Base-by-base conservation (phyloP, 139 green algal species). In the Coelastrella sp. region DNA sequence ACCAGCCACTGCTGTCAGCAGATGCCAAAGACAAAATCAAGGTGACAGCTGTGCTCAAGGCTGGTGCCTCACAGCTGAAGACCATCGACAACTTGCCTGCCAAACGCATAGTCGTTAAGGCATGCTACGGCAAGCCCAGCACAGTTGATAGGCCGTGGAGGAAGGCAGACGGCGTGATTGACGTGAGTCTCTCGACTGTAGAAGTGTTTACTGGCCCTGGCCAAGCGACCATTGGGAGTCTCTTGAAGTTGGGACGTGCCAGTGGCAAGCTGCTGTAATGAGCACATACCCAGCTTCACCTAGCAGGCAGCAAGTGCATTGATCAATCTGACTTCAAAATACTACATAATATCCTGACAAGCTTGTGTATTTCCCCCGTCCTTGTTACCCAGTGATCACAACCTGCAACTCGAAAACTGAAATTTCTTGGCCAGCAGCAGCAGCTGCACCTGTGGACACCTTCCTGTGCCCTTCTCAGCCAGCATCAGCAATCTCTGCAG, bases 81-180 rank as follows among this genome's bases (percentile, higher is more conserved):
- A 86, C 78, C 8, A 70, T 87, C 65, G 78, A 91, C 79, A 73
- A 86, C 87, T 63, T 91, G 10, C n/a, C 25, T 8, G 25, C 87
- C 27, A 79, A 87, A 24, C 25, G 35, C 7, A 49, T 91, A 7
- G 65, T 86, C 7, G 11, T 91, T 12, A 63, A 25, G 27, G 76
- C 79, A 6, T 91, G 87, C 79, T 91, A 87, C 78, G 61, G 65
- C 27, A 87, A 86, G 87, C 78, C 87, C 8, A 72, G 25, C 49
- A 35, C 63, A 56, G 22, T 7, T 4, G 87, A 91, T 78, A 78
- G 87, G 63, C 87, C 87, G 1, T 91, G 87, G 87, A 65, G 87
- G 22, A 91, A 87, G 87, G 11, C 61, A 7, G 70, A 72, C 22
- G 66, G 87, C 27, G 87, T 87, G 6, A 91, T 91, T 84, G 87